Evolutionary conservation across 73 alveolate genomes (phyloP).

Genomic region (Paramecium primaurelia): DNA sequence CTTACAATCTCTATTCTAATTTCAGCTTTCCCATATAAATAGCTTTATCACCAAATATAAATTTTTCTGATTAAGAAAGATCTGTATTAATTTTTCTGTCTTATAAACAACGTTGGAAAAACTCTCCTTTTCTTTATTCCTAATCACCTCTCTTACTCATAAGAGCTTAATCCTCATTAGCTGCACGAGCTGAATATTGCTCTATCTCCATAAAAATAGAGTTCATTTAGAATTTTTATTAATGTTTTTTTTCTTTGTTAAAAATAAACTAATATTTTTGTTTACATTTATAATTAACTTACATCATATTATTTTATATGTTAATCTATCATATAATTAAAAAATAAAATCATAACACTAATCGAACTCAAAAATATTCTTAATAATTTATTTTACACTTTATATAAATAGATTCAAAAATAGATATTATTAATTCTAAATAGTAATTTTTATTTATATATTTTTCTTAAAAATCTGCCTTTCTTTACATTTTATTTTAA

Average conservation of each 20-base stretch:
- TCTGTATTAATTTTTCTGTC: not conserved
- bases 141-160: not conserved
- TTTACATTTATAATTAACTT: not conserved
- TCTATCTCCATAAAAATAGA: not conserved
- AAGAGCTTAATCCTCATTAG: not conserved
- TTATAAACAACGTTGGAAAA: not conserved
- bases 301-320: not conserved
- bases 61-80: not conserved
- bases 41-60: not conserved
- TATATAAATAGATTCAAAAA: too few species aligned
- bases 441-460: too few species aligned
- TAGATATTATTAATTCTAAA: too few species aligned
- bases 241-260: not conserved
- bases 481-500: too few species aligned
- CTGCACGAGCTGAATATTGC: not conserved
- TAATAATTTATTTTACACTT: too few species aligned
- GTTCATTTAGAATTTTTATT: not conserved
- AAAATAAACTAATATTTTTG: not conserved
- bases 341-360: not conserved
- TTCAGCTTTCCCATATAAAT: not conserved
- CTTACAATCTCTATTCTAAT: constrained; percentile 6
- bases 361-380: too few species aligned
- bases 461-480: too few species aligned
- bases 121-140: not conserved
- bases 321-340: not conserved